Evolutionary conservation across 2,329 filamentous ascomycete species (phyloP), one percentile per base, ranked within the genome.

Genomic region (Colletotrichum graminicola): DNA sequence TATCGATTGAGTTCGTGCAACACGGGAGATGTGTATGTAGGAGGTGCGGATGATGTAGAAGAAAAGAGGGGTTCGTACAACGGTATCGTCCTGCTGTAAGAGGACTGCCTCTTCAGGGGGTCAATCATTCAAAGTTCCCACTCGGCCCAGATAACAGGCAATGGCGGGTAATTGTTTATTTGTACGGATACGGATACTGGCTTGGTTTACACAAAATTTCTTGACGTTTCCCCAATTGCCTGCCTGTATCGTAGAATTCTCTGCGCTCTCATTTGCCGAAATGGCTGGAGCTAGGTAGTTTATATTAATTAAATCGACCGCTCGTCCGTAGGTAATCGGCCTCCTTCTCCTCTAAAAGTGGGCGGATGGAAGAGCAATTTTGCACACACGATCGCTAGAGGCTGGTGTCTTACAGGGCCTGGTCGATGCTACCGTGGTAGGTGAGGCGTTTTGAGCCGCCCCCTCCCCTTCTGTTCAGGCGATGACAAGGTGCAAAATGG

Each of bases 1-100:
- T 65, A 63, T 68, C 59, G 51, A 34, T 54, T 63, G 57, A 68
- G 65, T 71, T 71, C 59, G 68, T 63, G 65, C 59, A 59, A 60
- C 65, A 71, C 52, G n/a, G n/a, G 29, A 41, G 18, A 16, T 55
- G 61, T 66, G 62, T 55, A n/a, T 66, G 62, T 55, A n/a, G 45
- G 67, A 43, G 45, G 43, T 32, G 62, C 29, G 43, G 62, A 43
- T 21, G 16, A 43, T 43, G 41, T 21, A 3, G 41, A 21, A 21
- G 16, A 45, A 10, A 23, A 54, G 47, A 54, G 39, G 56, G 47
- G 36, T 47, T 54, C 26, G 43, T 49, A 14, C 47, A 51, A 16
- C n/a, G 47, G 47, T 29, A 29, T 23, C 43, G 43, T 41, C 43
- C 47, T 51, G 47, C 23, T 41, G 55, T 47, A 57, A 61, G 55